Evolutionary conservation across 2,329 filamentous ascomycete species (phyloP).

Genomic region (Sordariomycetes sp.): DNA sequence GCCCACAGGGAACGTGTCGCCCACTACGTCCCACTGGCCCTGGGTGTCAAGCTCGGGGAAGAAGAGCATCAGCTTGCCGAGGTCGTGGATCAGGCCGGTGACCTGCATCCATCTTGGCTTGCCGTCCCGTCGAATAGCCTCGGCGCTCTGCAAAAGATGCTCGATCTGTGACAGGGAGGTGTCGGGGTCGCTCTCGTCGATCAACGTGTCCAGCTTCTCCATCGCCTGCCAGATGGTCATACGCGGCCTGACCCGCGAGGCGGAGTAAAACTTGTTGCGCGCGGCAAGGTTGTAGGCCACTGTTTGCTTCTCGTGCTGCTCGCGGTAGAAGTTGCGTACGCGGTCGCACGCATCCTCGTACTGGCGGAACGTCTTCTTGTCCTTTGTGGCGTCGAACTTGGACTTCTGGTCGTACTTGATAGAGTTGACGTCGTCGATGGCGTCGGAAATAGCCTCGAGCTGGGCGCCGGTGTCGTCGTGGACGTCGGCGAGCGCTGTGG

Average conservation of each 20-base stretch:
- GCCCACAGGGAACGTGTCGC: slow-evolving; percentile 74
- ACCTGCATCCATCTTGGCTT: slow-evolving; percentile 79
- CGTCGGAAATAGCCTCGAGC: slow-evolving; percentile 40
- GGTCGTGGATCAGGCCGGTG: slow-evolving; percentile 68
- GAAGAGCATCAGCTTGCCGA: slow-evolving; percentile 74
- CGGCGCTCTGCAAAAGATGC: slow-evolving; percentile 79
- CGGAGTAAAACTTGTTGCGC: slow-evolving; percentile 48
- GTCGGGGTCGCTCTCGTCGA: slow-evolving; percentile 88
- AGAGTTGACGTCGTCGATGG: slow-evolving; percentile 42
- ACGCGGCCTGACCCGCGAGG: slow-evolving; percentile 51
- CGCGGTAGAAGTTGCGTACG: slow-evolving; percentile 79
- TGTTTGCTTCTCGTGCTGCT: slow-evolving; percentile 63
- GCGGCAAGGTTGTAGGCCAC: slow-evolving; percentile 78
- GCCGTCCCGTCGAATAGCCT: slow-evolving; percentile 79
- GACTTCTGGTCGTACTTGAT: slow-evolving; percentile 43
- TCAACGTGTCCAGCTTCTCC: slow-evolving; percentile 82
- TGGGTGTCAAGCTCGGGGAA: slow-evolving; percentile 55
- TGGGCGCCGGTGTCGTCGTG: slow-evolving; percentile 13
- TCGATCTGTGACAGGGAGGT: slow-evolving; percentile 82
- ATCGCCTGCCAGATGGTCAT: slow-evolving; percentile 90
- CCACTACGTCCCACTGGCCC: slow-evolving; percentile 90
- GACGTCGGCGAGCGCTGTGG: slow-evolving; percentile 12
- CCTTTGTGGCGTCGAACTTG: slow-evolving; percentile 64
- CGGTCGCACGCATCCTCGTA: slow-evolving; percentile 77
- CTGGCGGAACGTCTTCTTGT: slow-evolving; percentile 73